Percentiles rank a stretch among this genome's conserved stretches.
These are phyloP conservation scores for Actinomucor elegans DNA, from an alignment of 371 early-diverging fungal species.

Conservation along the genomic window DNA sequence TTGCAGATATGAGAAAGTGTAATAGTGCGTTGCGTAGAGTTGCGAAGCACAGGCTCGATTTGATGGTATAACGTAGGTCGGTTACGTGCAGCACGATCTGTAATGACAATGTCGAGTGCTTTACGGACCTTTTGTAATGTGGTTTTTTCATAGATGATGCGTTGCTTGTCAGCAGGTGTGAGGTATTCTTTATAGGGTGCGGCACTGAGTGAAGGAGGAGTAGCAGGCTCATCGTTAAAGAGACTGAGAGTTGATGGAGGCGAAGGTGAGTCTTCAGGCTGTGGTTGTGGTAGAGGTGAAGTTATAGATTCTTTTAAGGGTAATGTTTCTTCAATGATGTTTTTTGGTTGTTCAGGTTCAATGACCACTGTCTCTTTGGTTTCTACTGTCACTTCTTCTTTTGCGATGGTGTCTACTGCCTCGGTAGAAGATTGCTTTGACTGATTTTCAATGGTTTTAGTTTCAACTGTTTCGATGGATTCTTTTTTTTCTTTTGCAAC, in stretches of 20 bases:
- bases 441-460: too few relatives aligned
- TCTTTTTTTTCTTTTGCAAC: background rate
- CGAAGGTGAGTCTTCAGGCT: constrained; percentile 5
- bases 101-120: constrained; percentile 37
- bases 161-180: constrained; percentile 20
- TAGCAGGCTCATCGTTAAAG: constrained; percentile 14
- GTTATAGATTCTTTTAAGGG: background rate
- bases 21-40: constrained; percentile 30
- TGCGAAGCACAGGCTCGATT: constrained; percentile 32
- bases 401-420: background rate
- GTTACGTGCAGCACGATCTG: constrained; percentile 35
- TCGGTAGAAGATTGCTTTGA: too few relatives aligned
- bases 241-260: constrained; percentile 4
- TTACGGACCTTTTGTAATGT: constrained; percentile 27
- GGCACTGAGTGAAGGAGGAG: constrained; percentile 3
- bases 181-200: constrained; percentile 19
- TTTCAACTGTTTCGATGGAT: background rate
- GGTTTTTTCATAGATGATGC: constrained; percentile 29
- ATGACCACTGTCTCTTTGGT: background rate
- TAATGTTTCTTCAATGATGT: background rate
- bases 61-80: constrained; percentile 38
- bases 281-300: background rate
- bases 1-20: constrained; percentile 29
- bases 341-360: background rate
- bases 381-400: background rate